Conservation (phyloP, 371 early-diverging fungal species). For the Mucor irregularis region DNA sequence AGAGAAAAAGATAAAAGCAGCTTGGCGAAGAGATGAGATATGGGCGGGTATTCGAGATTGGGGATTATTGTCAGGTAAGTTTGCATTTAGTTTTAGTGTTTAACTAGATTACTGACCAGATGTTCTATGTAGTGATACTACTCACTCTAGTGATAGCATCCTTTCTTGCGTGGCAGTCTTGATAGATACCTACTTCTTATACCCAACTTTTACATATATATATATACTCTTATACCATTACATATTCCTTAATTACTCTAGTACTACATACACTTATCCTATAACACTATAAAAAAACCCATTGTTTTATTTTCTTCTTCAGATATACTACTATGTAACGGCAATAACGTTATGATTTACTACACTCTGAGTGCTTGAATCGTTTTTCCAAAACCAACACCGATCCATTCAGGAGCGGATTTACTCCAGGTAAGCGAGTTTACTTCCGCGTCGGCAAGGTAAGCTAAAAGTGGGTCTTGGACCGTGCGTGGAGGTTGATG, state of each 20-base stretch:
- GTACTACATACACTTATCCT: no score
- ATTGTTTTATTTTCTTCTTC: neutral
- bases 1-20: conserved; percentile 16
- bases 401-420: conserved; percentile 74
- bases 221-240: no score
- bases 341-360: neutral
- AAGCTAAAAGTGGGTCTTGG: conserved; percentile 72
- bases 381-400: conserved; percentile 67
- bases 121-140: neutral
- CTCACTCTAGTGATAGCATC: neutral
- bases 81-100: neutral
- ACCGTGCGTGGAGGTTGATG: conserved; percentile 41
- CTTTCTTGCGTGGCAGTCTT: neutral
- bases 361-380: conserved; percentile 64
- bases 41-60: conserved; percentile 19
- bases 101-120: no score
- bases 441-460: conserved; percentile 67
- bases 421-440: conserved; percentile 77
- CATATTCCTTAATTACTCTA: no score
- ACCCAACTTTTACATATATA: no score
- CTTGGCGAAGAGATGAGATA: conserved; percentile 20
- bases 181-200: no score
- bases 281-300: no score
- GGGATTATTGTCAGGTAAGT: conserved; percentile 17
- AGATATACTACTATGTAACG: neutral